Conservation (phyloP, 768 basidiomycete species). For the Sporobolomyces roseus region DNA sequence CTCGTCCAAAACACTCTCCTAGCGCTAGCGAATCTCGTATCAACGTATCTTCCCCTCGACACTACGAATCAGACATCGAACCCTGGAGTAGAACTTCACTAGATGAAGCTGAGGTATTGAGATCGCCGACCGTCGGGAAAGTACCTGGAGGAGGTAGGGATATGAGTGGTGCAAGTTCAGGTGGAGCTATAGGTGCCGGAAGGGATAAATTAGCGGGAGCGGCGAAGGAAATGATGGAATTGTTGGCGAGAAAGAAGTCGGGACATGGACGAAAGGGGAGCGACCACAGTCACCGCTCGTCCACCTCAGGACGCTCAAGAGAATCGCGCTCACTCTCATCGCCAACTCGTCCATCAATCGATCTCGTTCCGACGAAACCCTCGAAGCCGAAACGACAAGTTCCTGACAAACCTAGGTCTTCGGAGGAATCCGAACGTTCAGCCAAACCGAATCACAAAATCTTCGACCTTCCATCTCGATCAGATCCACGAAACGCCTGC, state of each 20-base stretch:
- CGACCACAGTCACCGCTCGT: not conserved
- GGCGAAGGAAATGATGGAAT: slow-evolving; percentile 23
- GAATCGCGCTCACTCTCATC: too few relatives aligned
- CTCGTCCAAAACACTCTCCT: slow-evolving; percentile 3
- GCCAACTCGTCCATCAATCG: too few relatives aligned
- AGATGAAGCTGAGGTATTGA: slow-evolving; percentile 3
- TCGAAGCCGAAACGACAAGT: not conserved
- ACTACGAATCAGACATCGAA: slow-evolving; percentile 4
- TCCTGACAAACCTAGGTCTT: not conserved
- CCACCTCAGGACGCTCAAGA: not conserved
- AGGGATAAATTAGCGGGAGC: slow-evolving; percentile 29
- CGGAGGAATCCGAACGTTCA: not conserved
- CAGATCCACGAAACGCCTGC: slow-evolving; percentile 24
- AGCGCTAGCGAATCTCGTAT: slow-evolving; percentile 27
- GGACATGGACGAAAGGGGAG: not conserved
- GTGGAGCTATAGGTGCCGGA: not conserved
- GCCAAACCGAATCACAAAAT: not conserved
- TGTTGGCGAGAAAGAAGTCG: slow-evolving; percentile 3
- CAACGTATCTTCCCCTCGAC: not conserved
- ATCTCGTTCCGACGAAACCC: too few relatives aligned
- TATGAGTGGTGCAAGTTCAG: not conserved
- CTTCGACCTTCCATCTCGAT: slow-evolving; percentile 24
- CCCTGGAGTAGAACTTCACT: not conserved
- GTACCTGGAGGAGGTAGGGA: not conserved
- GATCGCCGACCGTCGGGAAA: not conserved